A percentile compares a stretch with the other conserved stretches of the same genome.
phyloP scores from a whole-genome alignment of 1,284 basidiomycete genomes.

The Trichosporon sp. region DNA sequence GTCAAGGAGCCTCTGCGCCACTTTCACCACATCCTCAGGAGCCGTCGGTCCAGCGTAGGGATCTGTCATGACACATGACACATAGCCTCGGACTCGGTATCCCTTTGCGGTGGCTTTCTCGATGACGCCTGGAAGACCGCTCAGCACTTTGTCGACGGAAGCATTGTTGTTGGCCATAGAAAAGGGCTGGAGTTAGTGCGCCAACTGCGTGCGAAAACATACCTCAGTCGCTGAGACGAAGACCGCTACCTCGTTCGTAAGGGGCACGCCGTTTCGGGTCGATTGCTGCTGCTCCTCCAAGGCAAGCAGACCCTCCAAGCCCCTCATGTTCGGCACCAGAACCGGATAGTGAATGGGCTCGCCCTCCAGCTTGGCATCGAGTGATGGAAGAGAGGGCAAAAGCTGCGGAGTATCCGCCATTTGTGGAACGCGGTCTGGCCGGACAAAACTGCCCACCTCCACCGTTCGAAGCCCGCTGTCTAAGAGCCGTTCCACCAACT shows the following conservation, averaged over 20 bases:
- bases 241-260: slow-evolving; percentile 78
- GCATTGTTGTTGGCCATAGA: slow-evolving; percentile 79
- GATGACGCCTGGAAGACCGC: slow-evolving; percentile 60
- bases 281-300: slow-evolving; percentile 27
- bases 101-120: slow-evolving; percentile 58
- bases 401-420: slow-evolving; percentile 75
- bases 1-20: slow-evolving; percentile 65
- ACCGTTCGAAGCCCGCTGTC: slow-evolving; percentile 66
- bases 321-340: slow-evolving; percentile 77
- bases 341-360: slow-evolving; percentile 68
- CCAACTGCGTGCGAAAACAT: slow-evolving; percentile 3
- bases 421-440: slow-evolving; percentile 87
- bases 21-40: slow-evolving; percentile 60
- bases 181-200: slow-evolving; percentile 55
- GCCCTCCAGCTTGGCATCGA: slow-evolving; percentile 36
- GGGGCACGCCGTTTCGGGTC: slow-evolving; percentile 14
- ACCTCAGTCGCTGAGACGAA: slow-evolving; percentile 82
- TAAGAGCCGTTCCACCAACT: slow-evolving; percentile 71
- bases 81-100: slow-evolving; percentile 77
- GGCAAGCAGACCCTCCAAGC: slow-evolving; percentile 62
- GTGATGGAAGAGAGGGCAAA: slow-evolving; percentile 25
- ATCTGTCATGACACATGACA: slow-evolving; percentile 71
- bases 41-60: slow-evolving; percentile 79
- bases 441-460: slow-evolving; percentile 88
- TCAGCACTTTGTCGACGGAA: slow-evolving; percentile 65